Evolutionary conservation across 345 rosid species (phyloP), one percentile per base, ranked within the genome.

Genomic region (Chamaenerion angustifolium): DNA sequence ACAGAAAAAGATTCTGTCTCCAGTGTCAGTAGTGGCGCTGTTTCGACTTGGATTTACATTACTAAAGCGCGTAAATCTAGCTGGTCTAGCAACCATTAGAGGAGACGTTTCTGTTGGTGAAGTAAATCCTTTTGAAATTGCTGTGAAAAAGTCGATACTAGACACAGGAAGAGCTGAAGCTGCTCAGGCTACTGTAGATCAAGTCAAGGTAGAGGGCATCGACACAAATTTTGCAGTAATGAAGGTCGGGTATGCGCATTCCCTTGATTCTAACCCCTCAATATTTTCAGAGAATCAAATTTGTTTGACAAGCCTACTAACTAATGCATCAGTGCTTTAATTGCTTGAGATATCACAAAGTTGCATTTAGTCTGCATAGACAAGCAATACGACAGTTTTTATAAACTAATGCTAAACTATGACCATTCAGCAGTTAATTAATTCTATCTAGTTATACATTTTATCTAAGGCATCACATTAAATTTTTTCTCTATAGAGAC

Each of bases 121-220:
- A 69, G 78, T 66, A 49, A 83, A 79, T 76, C 84, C 94, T 27
- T 64, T 85, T 60, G 94, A 86, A 67, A 63, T 61, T 56, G 92
- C 83, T 13, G 80, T 90, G 64, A 83, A 78, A 71, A 75, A 72
- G 76, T 79, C 88, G 8, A 65, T 86, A 63, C 67, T 68, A 56
- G 75, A 81, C 68, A 74, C 79, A 16, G 84, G 75, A 56, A 81
- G 75, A 54, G 95, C 75, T 44, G 82, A 79, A 76, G 98, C 95
- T 71, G 98, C 98, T 49, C 92, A 78, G 63, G 98, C 90, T 31
- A 81, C 98, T 18, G 94, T 86, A 55, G 78, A 85, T 56, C 82
- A 86, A 85, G 98, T 86, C 57, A 90, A 90, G 62, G 95, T 90
- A 58, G 95, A 90, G 70, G 95, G 95, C 37, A 76, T 90, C 41